Evolutionary conservation across 768 basidiomycete genomes (phyloP).

Genomic region (Trametes cinnabarina): DNA sequence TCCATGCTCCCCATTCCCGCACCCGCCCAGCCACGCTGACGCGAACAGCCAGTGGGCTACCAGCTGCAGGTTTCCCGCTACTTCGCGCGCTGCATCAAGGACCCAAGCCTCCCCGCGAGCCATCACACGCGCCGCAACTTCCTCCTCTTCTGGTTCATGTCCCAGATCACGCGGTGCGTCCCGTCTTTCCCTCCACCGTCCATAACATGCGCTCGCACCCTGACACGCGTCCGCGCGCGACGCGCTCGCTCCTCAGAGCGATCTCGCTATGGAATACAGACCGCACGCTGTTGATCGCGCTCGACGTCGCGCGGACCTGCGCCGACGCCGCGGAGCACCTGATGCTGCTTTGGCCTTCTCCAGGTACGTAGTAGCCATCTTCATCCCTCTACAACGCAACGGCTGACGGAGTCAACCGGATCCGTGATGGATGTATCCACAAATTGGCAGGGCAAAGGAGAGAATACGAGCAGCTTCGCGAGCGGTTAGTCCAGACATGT

Average conservation of each 20-base stretch:
- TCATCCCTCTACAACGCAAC: not conserved
- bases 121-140: slow-evolving; percentile 59
- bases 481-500: slow-evolving; percentile 48
- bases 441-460: slow-evolving; percentile 24
- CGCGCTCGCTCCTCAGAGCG: slow-evolving; percentile 35
- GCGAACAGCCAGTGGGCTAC: slow-evolving; percentile 47
- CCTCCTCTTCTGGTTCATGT: slow-evolving; percentile 75
- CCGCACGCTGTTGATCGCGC: slow-evolving; percentile 51
- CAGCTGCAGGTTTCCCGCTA: slow-evolving; percentile 57
- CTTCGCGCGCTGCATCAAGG: slow-evolving; percentile 54
- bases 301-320: slow-evolving; percentile 55
- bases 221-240: not conserved
- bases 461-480: slow-evolving; percentile 47
- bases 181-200: not conserved
- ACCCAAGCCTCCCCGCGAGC: slow-evolving; percentile 52
- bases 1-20: not conserved
- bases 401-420: not conserved
- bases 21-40: not conserved
- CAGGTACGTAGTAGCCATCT: slow-evolving; percentile 38
- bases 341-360: slow-evolving; percentile 61
- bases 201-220: not conserved
- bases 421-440: not conserved
- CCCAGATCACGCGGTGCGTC: slow-evolving; percentile 54
- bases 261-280: slow-evolving; percentile 61
- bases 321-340: slow-evolving; percentile 59